Percentiles rank a stretch among this genome's conserved stretches.
Conservation (phyloP, 306 rosid species). For the Fagus sylvatica region DNA sequence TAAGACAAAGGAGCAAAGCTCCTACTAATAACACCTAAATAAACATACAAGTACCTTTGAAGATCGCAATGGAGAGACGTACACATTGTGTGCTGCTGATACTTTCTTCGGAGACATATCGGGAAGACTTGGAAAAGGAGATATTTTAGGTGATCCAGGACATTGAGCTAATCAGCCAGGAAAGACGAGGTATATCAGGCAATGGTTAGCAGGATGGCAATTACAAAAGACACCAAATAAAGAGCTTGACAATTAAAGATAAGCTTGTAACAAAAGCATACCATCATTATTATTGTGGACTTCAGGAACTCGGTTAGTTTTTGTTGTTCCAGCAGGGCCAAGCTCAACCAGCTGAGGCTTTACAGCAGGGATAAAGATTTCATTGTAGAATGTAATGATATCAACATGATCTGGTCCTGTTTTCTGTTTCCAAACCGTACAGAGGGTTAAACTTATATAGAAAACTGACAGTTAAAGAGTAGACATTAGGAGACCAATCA, state of each 20-base stretch:
- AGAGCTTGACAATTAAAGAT: conserved; percentile 1
- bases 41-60: conserved; percentile 71
- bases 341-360: conserved; percentile 88
- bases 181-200: conserved; percentile 23
- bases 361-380: conserved; percentile 80
- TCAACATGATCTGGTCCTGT: conserved; percentile 84
- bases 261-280: conserved; percentile 29
- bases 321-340: conserved; percentile 73
- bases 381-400: conserved; percentile 87
- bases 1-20: conserved; percentile 7
- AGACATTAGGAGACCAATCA: conserved; percentile 21
- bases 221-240: conserved; percentile 18
- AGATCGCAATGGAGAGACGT: conserved; percentile 92
- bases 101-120: conserved; percentile 99
- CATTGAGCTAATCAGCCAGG: conserved; percentile 59
- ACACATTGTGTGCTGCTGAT: conserved; percentile 89
- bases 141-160: conserved; percentile 91
- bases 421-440: conserved; percentile 56
- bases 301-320: conserved; percentile 60
- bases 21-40: conserved; percentile 4
- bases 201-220: conserved; percentile 14
- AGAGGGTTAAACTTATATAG: conserved; percentile 27
- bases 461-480: conserved; percentile 8
- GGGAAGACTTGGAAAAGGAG: conserved; percentile 90
- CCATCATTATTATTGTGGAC: conserved; percentile 64